These are phyloP conservation scores for Ophiostoma sp. DNA, from an alignment of 2,329 filamentous ascomycete genomes.

Conservation along the genomic window DNA sequence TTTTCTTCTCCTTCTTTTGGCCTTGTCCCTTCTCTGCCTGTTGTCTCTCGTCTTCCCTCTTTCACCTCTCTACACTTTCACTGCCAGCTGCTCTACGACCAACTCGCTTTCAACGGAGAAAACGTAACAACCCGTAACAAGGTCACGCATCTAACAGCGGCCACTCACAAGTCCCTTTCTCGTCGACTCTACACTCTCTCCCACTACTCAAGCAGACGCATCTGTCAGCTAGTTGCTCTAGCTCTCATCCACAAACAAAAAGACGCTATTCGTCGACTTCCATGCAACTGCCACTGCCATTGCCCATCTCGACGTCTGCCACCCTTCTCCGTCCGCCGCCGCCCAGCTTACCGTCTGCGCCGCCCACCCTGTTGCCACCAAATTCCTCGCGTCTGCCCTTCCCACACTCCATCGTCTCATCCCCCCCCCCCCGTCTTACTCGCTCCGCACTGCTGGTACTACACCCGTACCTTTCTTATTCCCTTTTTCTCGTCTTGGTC, in stretches of 20 bases:
- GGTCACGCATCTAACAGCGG: too few relatives aligned
- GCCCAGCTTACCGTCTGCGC: too few relatives aligned
- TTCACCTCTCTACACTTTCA: slow-evolving; percentile 11
- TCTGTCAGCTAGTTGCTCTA: too few relatives aligned
- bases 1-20: background rate
- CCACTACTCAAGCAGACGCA: too few relatives aligned
- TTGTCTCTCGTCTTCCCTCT: background rate
- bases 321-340: too few relatives aligned
- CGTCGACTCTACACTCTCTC: too few relatives aligned
- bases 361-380: slow-evolving; percentile 4
- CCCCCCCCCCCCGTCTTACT: slow-evolving; percentile 6
- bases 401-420: background rate
- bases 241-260: too few relatives aligned
- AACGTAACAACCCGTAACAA: too few relatives aligned
- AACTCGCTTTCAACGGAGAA: background rate
- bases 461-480: slow-evolving; percentile 9
- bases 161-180: too few relatives aligned
- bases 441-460: slow-evolving; percentile 14
- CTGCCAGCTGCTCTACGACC: background rate
- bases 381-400: background rate
- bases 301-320: too few relatives aligned
- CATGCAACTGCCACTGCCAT: too few relatives aligned
- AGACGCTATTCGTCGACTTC: too few relatives aligned
- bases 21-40: background rate
- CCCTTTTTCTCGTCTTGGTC: background rate